Evolutionary conservation across 768 basidiomycete genomes (phyloP).

Genomic region (Sarcodon sp.): DNA sequence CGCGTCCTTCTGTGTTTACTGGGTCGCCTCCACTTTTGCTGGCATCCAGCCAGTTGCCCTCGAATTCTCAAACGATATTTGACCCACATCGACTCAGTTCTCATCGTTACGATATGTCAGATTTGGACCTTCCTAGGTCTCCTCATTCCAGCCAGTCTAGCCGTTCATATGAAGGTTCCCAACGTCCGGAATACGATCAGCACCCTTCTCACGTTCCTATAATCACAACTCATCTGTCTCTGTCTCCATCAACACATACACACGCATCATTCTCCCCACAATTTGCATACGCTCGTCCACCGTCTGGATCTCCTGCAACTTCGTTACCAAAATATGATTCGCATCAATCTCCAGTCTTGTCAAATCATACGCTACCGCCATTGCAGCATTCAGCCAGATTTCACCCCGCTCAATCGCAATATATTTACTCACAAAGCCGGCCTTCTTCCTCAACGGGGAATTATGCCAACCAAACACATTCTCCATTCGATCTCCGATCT

Average conservation of each 20-base stretch:
- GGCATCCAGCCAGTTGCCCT: no score
- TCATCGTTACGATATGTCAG: no score
- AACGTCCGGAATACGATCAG: no score
- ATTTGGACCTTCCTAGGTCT: no score
- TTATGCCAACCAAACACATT: background rate
- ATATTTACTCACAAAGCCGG: background rate
- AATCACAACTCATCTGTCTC: no score
- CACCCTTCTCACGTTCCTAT: no score
- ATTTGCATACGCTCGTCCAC: background rate
- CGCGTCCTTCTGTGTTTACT: background rate
- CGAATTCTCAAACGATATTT: no score
- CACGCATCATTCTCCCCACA: constrained; percentile 1
- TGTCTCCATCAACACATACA: background rate
- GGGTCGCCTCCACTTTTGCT: no score
- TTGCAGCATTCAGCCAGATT: background rate
- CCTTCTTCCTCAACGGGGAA: background rate
- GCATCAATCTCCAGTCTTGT: constrained; percentile 4
- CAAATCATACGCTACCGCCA: constrained; percentile 3
- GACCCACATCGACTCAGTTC: no score
- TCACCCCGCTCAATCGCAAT: no score
- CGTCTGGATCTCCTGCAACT: constrained; percentile 5
- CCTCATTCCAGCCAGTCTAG: no score
- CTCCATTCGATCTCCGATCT: background rate
- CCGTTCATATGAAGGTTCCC: no score
- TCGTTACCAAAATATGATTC: constrained; percentile 2